Conservation (phyloP, 75 land plant genomes). For the Selaginella tamariscina region DNA sequence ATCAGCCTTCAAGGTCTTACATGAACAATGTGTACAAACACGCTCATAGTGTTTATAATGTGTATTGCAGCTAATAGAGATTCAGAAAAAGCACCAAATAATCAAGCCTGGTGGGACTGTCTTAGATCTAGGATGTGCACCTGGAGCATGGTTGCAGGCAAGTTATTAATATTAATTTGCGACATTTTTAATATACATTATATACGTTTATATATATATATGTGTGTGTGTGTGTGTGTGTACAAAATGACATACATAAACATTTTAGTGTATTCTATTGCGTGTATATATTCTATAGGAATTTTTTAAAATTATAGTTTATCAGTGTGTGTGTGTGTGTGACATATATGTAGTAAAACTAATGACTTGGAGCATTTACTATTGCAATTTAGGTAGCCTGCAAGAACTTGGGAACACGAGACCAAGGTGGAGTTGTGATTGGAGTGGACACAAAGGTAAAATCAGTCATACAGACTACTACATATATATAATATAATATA, state of each 20-base stretch:
- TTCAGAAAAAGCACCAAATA: conserved; percentile 65
- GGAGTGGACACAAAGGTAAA: conserved; percentile 79
- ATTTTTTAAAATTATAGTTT: too few relatives aligned
- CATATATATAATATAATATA: not conserved
- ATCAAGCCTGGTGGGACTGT: conserved; percentile 72
- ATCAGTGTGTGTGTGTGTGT: too few relatives aligned
- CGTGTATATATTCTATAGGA: too few relatives aligned
- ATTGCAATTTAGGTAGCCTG: conserved; percentile 61
- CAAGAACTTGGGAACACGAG: conserved; percentile 68
- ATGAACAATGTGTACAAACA: not conserved
- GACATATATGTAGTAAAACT: not conserved
- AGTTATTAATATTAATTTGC: not conserved
- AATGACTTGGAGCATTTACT: not conserved
- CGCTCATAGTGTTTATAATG: not conserved
- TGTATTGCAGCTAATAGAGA: conserved; percentile 52
- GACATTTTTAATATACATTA: not conserved
- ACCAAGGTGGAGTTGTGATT: conserved; percentile 63
- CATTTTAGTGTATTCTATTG: not conserved
- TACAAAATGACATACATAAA: not conserved
- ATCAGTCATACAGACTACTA: not conserved
- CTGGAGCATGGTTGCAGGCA: conserved; percentile 97
- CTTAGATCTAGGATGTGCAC: conserved; percentile 90
- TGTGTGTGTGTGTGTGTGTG: not conserved
- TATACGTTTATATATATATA: not conserved
- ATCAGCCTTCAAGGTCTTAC: conserved; percentile 78